These are phyloP conservation scores for Butyriboletus loyo DNA, from an alignment of 768 basidiomycete genomes.

Conservation along the genomic window DNA sequence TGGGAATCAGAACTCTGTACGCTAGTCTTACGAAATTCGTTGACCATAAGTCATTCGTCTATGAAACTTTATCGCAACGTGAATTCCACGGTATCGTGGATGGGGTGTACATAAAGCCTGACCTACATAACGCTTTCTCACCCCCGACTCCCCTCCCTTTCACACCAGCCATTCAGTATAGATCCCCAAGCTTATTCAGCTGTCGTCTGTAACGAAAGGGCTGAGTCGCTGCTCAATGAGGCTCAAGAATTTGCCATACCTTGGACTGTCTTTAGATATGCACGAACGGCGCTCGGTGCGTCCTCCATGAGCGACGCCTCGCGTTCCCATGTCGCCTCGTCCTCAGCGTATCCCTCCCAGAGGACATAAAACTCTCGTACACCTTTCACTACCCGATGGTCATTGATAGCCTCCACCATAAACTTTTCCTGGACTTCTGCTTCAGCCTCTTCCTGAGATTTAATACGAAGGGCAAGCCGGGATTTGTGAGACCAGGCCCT, in stretches of 20 bases:
- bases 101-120: constrained; percentile 10
- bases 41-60: neutral
- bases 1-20: constrained; percentile 2
- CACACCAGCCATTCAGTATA: neutral
- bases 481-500: constrained; percentile 55
- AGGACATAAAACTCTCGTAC: constrained; percentile 45
- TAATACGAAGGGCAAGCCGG: constrained; percentile 42
- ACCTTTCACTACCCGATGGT: constrained; percentile 37
- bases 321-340: constrained; percentile 60
- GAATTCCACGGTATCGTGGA: constrained; percentile 5
- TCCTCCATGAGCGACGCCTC: constrained; percentile 45
- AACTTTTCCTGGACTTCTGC: constrained; percentile 39
- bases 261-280: constrained; percentile 32
- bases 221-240: neutral
- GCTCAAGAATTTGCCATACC: constrained; percentile 4
- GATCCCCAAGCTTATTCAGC: neutral
- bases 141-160: neutral
- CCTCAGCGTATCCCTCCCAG: constrained; percentile 54
- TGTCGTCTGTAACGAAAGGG: constrained; percentile 2
- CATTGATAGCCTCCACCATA: constrained; percentile 38
- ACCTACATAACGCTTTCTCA: constrained; percentile 5
- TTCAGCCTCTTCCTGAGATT: constrained; percentile 32
- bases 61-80: constrained; percentile 17
- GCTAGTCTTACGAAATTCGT: neutral
- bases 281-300: constrained; percentile 43